phyloP scores from a whole-genome alignment of 2,329 filamentous ascomycete genomes.

The Penicillium sp. region DNA sequence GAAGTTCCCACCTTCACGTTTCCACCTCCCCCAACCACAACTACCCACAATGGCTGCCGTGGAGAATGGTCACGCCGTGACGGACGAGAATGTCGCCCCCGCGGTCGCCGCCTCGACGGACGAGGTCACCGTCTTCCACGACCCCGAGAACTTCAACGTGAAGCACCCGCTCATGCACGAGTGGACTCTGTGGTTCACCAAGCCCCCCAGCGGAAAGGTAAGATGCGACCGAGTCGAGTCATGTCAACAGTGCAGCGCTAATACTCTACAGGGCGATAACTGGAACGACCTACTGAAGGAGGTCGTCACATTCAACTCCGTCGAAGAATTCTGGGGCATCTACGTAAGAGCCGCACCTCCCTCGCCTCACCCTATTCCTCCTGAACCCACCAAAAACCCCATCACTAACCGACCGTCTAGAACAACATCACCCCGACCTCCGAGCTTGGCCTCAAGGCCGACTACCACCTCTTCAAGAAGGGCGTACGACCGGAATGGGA shows the following conservation, averaged over 20 bases:
- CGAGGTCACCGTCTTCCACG: slow-evolving; percentile 94
- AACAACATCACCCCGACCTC: slow-evolving; percentile 98
- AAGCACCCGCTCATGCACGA: slow-evolving; percentile 97
- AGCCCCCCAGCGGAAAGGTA: slow-evolving; percentile 94
- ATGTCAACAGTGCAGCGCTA: slow-evolving; percentile 13
- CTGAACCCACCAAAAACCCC: background rate
- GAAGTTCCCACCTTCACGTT: slow-evolving; percentile 13
- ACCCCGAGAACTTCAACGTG: slow-evolving; percentile 98
- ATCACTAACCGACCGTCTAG: slow-evolving; percentile 54
- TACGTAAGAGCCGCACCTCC: slow-evolving; percentile 70
- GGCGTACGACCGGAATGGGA: slow-evolving; percentile 98
- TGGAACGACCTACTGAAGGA: slow-evolving; percentile 99
- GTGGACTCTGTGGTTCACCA: slow-evolving; percentile 99
- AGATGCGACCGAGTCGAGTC: slow-evolving; percentile 28
- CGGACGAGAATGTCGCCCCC: slow-evolving; percentile 61
- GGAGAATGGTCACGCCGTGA: slow-evolving; percentile 42
- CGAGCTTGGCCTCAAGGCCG: slow-evolving; percentile 94
- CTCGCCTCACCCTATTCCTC: background rate
- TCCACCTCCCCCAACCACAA: background rate
- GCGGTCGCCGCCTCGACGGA: slow-evolving; percentile 51
- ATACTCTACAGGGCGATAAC: slow-evolving; percentile 76
- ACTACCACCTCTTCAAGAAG: slow-evolving; percentile 99
- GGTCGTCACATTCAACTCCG: slow-evolving; percentile 97
- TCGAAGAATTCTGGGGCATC: slow-evolving; percentile 99
- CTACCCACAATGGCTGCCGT: slow-evolving; percentile 42